Conservation (phyloP, 805 yeast species). For the Kodamaea fukazawae region DNA sequence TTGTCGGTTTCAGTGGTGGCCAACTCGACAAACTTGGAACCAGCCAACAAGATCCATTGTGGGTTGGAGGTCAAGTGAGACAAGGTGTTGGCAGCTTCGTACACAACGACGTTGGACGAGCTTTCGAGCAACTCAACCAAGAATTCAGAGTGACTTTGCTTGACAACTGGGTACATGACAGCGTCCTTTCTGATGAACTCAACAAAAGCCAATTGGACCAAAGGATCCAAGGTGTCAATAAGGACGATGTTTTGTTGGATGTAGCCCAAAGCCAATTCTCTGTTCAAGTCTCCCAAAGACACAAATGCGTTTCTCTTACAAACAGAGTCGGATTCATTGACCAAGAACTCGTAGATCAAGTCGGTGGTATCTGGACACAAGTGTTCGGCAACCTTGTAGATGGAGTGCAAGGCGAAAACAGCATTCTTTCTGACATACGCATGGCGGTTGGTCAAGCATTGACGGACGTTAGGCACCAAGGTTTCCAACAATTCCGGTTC, state of each 20-base stretch:
- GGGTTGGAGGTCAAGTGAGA: slow-evolving; percentile 60
- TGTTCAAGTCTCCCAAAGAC: slow-evolving; percentile 75
- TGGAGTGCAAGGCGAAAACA: slow-evolving; percentile 82
- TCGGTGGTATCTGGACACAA: slow-evolving; percentile 95
- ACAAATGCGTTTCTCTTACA: slow-evolving; percentile 95
- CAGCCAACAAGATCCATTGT: slow-evolving; percentile 70
- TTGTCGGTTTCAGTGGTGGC: slow-evolving; percentile 93
- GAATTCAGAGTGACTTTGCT: slow-evolving; percentile 67
- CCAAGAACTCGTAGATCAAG: slow-evolving; percentile 66
- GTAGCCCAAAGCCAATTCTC: slow-evolving; percentile 80
- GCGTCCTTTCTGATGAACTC: slow-evolving; percentile 90
- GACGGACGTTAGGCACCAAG: slow-evolving; percentile 86
- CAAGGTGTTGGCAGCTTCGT: slow-evolving; percentile 87
- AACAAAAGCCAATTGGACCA: slow-evolving; percentile 83
- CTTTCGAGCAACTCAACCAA: slow-evolving; percentile 71
- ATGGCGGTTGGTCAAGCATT: slow-evolving; percentile 92
- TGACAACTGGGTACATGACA: slow-evolving; percentile 56
- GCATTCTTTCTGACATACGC: slow-evolving; percentile 98
- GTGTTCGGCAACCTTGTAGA: slow-evolving; percentile 78
- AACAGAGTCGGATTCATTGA: slow-evolving; percentile 84
- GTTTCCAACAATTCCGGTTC: slow-evolving; percentile 96
- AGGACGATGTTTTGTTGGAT: slow-evolving; percentile 65
- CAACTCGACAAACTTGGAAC: slow-evolving; percentile 79
- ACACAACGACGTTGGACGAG: slow-evolving; percentile 69
- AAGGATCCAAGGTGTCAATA: slow-evolving; percentile 69